Evolutionary conservation across 495 filamentous ascomycete genomes (phyloP).

Genomic region (Acidomyces sp.): DNA sequence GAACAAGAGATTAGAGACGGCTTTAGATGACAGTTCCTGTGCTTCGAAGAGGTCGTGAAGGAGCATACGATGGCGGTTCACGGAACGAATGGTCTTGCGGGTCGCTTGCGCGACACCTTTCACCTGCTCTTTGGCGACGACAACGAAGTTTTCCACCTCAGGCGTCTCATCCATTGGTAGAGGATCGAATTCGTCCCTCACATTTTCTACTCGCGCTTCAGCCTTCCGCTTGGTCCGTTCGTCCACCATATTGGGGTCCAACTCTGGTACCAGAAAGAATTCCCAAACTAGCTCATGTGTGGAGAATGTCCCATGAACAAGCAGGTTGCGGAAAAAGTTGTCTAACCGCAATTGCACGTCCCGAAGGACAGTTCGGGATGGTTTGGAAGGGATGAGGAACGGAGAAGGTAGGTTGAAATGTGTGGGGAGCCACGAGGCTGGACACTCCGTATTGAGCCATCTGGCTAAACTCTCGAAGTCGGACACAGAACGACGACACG

Average conservation of each 20-base stretch:
- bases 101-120: conserved; percentile 70
- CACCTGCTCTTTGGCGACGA: conserved; percentile 77
- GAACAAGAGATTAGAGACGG: conserved; percentile 46
- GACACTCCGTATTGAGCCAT: conserved; percentile 82
- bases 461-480: conserved; percentile 88
- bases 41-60: conserved; percentile 56
- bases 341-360: conserved; percentile 82
- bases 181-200: conserved; percentile 76
- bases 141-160: conserved; percentile 89
- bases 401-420: conserved; percentile 69
- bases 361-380: conserved; percentile 71
- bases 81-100: conserved; percentile 60
- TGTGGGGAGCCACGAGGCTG: conserved; percentile 84
- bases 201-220: conserved; percentile 62
- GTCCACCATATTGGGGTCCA: conserved; percentile 79
- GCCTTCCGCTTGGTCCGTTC: conserved; percentile 80
- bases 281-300: conserved; percentile 99
- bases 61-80: conserved; percentile 43
- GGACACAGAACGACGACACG: conserved; percentile 72
- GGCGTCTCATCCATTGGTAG: conserved; percentile 56
- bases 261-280: conserved; percentile 93
- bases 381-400: conserved; percentile 83
- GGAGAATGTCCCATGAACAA: conserved; percentile 83
- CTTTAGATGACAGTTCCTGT: conserved; percentile 42
- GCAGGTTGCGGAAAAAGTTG: conserved; percentile 69